A percentile compares a stretch with the other conserved stretches of the same genome.
These are phyloP conservation scores for Kernera saxatilis DNA, from an alignment of 345 rosid genomes.

Conservation along the genomic window DNA sequence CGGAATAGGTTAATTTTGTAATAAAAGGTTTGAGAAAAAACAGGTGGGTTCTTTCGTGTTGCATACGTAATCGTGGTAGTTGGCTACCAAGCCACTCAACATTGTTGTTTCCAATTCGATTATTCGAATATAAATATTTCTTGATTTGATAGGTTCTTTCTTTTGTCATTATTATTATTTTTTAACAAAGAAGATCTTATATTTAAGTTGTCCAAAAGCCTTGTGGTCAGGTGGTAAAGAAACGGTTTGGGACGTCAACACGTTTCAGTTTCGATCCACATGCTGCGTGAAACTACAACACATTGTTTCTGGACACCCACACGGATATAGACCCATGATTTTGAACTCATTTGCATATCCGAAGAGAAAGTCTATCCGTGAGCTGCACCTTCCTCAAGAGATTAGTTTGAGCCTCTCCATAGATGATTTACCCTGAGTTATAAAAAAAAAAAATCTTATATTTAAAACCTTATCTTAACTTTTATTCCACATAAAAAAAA, in stretches of 20 bases:
- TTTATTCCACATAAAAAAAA: neutral
- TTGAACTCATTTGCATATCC: no score
- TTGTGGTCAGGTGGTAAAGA: no score
- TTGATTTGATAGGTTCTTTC: constrained; percentile 2
- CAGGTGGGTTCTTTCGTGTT: neutral
- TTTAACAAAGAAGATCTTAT: neutral
- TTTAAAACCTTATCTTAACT: neutral
- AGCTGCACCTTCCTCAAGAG: no score
- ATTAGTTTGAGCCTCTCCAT: no score
- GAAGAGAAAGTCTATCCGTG: no score
- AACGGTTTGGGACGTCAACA: no score
- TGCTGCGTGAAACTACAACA: no score
- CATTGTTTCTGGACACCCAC: no score
- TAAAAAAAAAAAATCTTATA: neutral
- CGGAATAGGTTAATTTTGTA: neutral
- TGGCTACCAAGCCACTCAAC: constrained; percentile 17
- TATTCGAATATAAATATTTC: neutral
- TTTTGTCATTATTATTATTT: neutral
- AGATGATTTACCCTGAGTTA: no score
- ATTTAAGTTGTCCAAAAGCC: no score
- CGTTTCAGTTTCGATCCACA: no score
- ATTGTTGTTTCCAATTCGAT: neutral
- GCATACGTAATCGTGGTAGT: constrained; percentile 7
- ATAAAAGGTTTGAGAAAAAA: neutral
- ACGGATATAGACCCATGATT: no score